phyloP scores from a whole-genome alignment of 331 rosid species.

The Phaseolus coccineus region DNA sequence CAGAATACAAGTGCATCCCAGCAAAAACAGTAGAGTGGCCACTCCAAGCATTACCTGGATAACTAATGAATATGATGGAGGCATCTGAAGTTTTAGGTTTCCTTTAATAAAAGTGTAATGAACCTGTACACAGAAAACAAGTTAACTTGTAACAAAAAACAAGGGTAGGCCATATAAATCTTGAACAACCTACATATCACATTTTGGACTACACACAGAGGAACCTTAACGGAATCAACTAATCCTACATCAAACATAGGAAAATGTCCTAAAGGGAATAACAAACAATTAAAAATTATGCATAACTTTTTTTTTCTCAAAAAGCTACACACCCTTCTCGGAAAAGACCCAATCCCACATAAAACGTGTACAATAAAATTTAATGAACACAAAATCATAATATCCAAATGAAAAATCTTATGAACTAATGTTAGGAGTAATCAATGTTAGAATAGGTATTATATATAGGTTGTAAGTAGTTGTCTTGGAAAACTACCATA shows the following conservation, averaged over 20 bases:
- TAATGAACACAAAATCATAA: conserved; percentile 8
- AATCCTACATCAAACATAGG: not conserved
- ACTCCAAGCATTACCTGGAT: conserved; percentile 73
- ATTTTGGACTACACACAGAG: not conserved
- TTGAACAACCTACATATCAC: conserved; percentile 7
- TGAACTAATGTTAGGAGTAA: not conserved
- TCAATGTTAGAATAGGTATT: conserved; percentile 4
- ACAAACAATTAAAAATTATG: not conserved
- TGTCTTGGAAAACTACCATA: too few relatives aligned
- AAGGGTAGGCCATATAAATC: conserved; percentile 17
- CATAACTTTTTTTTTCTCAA: not conserved
- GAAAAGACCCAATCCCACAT: not conserved
- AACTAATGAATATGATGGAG: conserved; percentile 74
- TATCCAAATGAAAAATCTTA: conserved; percentile 7
- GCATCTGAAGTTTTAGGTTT: conserved; percentile 75
- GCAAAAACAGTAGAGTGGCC: conserved; percentile 21
- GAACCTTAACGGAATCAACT: conserved; percentile 16
- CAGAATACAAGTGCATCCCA: not conserved
- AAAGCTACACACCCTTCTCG: not conserved
- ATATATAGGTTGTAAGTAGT: too few relatives aligned
- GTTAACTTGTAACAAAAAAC: not conserved
- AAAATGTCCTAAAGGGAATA: not conserved
- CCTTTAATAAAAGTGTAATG: conserved; percentile 84
- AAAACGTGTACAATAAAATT: not conserved
- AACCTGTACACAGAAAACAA: conserved; percentile 57